These are phyloP conservation scores for Cryptosporidium baileyi DNA, from an alignment of 169 alveolate genomes.

Conservation along the genomic window DNA sequence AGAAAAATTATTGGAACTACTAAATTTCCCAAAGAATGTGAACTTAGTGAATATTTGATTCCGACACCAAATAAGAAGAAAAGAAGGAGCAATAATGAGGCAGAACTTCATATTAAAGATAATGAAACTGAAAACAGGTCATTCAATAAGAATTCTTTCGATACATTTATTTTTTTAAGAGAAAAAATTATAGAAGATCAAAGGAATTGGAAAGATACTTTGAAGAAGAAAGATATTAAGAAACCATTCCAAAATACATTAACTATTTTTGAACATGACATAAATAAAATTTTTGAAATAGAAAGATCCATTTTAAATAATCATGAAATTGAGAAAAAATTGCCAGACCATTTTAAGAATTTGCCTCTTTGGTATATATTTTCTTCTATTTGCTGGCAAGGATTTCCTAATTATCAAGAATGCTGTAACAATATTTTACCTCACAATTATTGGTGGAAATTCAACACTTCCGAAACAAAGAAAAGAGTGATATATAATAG, in stretches of 20 bases:
- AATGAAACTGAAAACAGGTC: background rate
- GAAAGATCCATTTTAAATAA: background rate
- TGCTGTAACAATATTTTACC: conserved; percentile 12
- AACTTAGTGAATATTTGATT: conserved; percentile 14
- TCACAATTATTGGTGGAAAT: conserved; percentile 26
- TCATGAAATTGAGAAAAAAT: background rate
- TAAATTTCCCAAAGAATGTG: background rate
- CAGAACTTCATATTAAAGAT: background rate
- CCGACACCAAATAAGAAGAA: conserved; percentile 15
- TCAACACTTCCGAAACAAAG: no score
- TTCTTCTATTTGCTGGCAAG: conserved; percentile 29
- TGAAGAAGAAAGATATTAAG: background rate
- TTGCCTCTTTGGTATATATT: conserved; percentile 38
- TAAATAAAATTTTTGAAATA: background rate
- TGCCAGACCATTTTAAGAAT: background rate
- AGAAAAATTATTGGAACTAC: conserved; percentile 35
- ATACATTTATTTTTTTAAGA: conserved; percentile 4
- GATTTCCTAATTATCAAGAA: conserved; percentile 11
- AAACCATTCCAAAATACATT: background rate
- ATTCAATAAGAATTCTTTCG: conserved; percentile 17
- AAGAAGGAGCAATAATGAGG: background rate
- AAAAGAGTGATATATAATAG: background rate
- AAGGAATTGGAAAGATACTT: conserved; percentile 22
- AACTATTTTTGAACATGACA: conserved; percentile 13
- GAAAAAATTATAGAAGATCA: conserved; percentile 30